Base-by-base conservation (phyloP, 2,329 filamentous ascomycete genomes). In the Geosmithia putterillii region DNA sequence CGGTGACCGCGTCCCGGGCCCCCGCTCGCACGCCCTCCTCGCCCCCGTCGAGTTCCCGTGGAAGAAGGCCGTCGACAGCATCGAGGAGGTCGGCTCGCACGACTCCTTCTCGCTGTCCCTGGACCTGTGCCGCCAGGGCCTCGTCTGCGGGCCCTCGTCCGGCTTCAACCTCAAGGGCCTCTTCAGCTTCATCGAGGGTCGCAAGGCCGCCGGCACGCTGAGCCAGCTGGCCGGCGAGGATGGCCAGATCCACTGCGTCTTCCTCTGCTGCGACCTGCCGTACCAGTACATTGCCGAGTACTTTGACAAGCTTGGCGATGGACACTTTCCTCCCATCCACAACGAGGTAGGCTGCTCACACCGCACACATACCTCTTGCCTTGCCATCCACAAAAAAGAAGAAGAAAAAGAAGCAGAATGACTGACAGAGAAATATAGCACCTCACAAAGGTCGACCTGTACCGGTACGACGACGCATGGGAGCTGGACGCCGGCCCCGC, bases 221-320 rank as follows among this genome's bases (percentile, higher is more conserved):
- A 32, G 54, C 1, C 58, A 68, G 9, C 54, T 77, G 1, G 67
- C 65, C 6, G 53, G 59, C 1, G 62, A 68, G 25, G 20, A 40
- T 20, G 40, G 44, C 18, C 57, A 65, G 41, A 60, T 72, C 2
- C 63, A 71, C 46, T 75, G 71, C 39, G 74, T 76, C 1, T 81
- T 81, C 53, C 54, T 79, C 3, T 81, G 76, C 57, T 79, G 76
- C 45, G 77, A 81, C 45, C 48, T 81, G 21, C 77, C 77, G 0
- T 80, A 81, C 48, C 76, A 80, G 52, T 80, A 80, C 46, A 67
- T 80, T 38, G 61, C 67, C 20, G 72, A 74, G 48, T 80, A 80
- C 51, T 80, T 78, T 49, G 63, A 71, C 21, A 77, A 76, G 49
- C 58, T 79, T 10, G 66, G 62, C 2, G 49, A 61, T 1, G 58